Conservation (phyloP, 2,329 filamentous ascomycete genomes). For the Penicillium sp. region DNA sequence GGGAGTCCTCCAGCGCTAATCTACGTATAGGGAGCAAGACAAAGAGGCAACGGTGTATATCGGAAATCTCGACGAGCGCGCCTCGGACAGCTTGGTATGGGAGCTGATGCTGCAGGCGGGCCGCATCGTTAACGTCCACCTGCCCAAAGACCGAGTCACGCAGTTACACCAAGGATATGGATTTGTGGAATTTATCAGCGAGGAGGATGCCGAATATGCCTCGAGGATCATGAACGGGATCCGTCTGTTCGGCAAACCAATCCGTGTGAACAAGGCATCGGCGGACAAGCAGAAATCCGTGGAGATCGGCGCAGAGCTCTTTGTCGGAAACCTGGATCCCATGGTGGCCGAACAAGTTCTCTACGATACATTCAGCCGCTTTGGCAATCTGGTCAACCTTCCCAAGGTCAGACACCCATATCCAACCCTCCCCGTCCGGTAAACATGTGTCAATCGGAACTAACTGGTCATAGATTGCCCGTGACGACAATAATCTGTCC, state of each 20-base stretch:
- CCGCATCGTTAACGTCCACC: slow-evolving; percentile 95
- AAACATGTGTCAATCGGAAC: slow-evolving; percentile 1
- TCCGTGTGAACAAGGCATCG: slow-evolving; percentile 90
- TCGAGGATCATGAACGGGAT: slow-evolving; percentile 96
- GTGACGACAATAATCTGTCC: slow-evolving; percentile 81
- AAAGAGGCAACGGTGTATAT: slow-evolving; percentile 98
- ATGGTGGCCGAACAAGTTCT: slow-evolving; percentile 95
- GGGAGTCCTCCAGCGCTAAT: slow-evolving; percentile 14
- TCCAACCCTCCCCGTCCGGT: neutral
- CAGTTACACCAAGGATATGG: slow-evolving; percentile 97
- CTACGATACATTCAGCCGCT: slow-evolving; percentile 91
- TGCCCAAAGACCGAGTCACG: slow-evolving; percentile 96
- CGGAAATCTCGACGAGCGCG: slow-evolving; percentile 96
- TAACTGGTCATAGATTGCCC: slow-evolving; percentile 58
- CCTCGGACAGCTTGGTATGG: slow-evolving; percentile 85
- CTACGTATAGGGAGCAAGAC: slow-evolving; percentile 77
- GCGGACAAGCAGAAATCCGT: slow-evolving; percentile 93
- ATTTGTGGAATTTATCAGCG: slow-evolving; percentile 96
- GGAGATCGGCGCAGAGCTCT: slow-evolving; percentile 94
- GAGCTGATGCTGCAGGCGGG: slow-evolving; percentile 98
- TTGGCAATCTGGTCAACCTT: slow-evolving; percentile 77
- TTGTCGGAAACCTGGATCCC: slow-evolving; percentile 90
- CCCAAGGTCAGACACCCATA: slow-evolving; percentile 67
- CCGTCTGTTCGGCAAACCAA: slow-evolving; percentile 86
- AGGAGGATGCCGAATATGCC: slow-evolving; percentile 94